Conservation (phyloP, 768 basidiomycete species). For the Suillus occidentalis region DNA sequence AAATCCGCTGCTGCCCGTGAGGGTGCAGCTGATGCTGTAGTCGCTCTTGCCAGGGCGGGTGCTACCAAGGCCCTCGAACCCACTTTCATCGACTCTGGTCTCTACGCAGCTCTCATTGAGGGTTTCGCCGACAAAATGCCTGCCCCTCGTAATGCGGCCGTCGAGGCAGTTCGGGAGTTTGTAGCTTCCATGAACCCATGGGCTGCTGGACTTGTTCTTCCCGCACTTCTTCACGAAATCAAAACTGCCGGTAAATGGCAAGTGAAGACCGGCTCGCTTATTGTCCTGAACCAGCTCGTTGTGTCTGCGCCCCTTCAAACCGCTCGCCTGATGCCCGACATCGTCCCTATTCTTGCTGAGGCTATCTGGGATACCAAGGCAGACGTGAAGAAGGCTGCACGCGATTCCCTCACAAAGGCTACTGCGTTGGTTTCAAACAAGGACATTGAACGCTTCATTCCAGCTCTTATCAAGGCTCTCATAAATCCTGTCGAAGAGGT, state of each 20-base stretch:
- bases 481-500: constrained; percentile 99
- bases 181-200: constrained; percentile 84
- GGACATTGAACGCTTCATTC: constrained; percentile 96
- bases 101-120: constrained; percentile 86
- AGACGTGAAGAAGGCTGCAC: constrained; percentile 98
- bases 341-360: constrained; percentile 91
- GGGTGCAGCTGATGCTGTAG: constrained; percentile 76
- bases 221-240: constrained; percentile 87
- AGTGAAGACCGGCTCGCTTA: constrained; percentile 85
- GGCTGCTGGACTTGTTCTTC: constrained; percentile 81
- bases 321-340: constrained; percentile 89
- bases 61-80: constrained; percentile 85
- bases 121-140: constrained; percentile 94
- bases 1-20: constrained; percentile 91
- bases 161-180: constrained; percentile 78
- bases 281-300: constrained; percentile 85
- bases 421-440: constrained; percentile 96
- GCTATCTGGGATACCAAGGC: constrained; percentile 99
- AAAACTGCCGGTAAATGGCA: constrained; percentile 98
- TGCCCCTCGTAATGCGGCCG: constrained; percentile 79
- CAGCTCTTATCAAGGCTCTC: constrained; percentile 94
- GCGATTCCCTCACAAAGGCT: constrained; percentile 91
- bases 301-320: constrained; percentile 78
- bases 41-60: constrained; percentile 63
- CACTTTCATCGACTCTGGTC: constrained; percentile 80